Evolutionary conservation across 371 early-diverging fungal genomes (phyloP), one percentile per base, ranked within the genome.

Genomic region (Rhizopus sp.): DNA sequence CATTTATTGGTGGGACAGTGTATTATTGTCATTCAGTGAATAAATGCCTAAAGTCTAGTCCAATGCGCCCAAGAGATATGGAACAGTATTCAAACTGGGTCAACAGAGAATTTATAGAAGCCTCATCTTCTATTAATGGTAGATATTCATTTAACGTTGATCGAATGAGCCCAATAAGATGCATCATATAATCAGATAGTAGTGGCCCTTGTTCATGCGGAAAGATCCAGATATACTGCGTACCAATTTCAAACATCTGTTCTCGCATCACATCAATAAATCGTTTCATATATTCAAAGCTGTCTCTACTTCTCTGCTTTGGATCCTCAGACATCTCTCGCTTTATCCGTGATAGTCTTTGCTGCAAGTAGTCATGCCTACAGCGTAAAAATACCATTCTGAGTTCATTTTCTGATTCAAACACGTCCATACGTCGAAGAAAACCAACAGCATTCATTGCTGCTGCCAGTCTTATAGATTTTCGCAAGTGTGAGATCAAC

Each of bases 1-100:
- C 23, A 23, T 46, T 46, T 5, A 29, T 17, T 46, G 7, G 3
- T 23, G 8, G 9, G 17, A 9, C 29, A 46, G 23, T 17, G 5
- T 46, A 16, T 7, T 46, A 29, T 46, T 13, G 2, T 29, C 23
- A 46, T 46, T 46, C 46, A 46, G 29, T 46, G 41, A 88, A 83
- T 7, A 88, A 53, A 15, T 79, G 80, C 33, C 93, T 78, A 54
- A 92, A 88, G 68, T 93, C 93, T 29, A 89, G 66, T 5, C 93
- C 93, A 47, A 91, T 83, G 29, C 91, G 78, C 34, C 89, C 89
- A 44, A 93, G 75, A 7, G 90, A 90, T 78, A 90, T 81, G 40
- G 92, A 91, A 59, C 88, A 89, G 62, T 92, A 93, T 80, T 90
- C 89, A n/a, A 88, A 71, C 54, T 93, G 91, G 1, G 89, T 88